Evolutionary conservation across 2,329 filamentous ascomycete species (phyloP).

Genomic region (Colletotrichum scovillei): DNA sequence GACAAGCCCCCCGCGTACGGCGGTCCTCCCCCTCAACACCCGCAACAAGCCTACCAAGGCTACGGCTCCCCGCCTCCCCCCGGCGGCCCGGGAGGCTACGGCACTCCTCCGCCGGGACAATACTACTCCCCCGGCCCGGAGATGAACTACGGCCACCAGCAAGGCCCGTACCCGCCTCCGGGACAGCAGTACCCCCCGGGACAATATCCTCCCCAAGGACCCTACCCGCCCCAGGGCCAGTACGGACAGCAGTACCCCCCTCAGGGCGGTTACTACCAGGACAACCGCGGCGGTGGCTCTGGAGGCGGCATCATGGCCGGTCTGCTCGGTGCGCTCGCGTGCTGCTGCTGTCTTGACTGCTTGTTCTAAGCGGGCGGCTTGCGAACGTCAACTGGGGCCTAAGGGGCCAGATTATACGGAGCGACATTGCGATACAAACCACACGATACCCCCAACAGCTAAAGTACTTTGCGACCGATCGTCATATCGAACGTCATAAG

Average conservation of each 20-base stretch:
- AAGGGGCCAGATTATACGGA: background rate
- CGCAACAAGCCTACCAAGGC: constrained; percentile 58
- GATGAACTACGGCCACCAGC: constrained; percentile 57
- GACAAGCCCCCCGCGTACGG: constrained; percentile 63
- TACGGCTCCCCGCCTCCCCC: constrained; percentile 48
- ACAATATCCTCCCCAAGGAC: constrained; percentile 35
- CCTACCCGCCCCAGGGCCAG: constrained; percentile 39
- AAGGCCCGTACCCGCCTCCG: constrained; percentile 39
- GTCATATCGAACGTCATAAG: background rate
- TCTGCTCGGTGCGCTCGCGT: constrained; percentile 62
- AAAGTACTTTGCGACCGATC: background rate
- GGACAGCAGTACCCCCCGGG: constrained; percentile 48
- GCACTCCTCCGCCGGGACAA: constrained; percentile 40
- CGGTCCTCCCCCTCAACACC: constrained; percentile 47
- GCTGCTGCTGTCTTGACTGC: constrained; percentile 69
- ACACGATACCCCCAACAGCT: constrained; percentile 22
- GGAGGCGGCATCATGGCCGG: constrained; percentile 54
- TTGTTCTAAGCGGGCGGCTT: constrained; percentile 56
- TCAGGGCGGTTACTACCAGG: constrained; percentile 43
- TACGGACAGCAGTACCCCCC: constrained; percentile 39
- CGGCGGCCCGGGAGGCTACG: constrained; percentile 39
- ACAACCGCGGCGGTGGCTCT: constrained; percentile 43
- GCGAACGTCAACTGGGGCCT: too few species aligned
- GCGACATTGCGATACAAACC: background rate
- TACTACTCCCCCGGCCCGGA: constrained; percentile 53